Conservation (phyloP, 176 grass and related monocot genomes). For the Bothriochloa decipiens region DNA sequence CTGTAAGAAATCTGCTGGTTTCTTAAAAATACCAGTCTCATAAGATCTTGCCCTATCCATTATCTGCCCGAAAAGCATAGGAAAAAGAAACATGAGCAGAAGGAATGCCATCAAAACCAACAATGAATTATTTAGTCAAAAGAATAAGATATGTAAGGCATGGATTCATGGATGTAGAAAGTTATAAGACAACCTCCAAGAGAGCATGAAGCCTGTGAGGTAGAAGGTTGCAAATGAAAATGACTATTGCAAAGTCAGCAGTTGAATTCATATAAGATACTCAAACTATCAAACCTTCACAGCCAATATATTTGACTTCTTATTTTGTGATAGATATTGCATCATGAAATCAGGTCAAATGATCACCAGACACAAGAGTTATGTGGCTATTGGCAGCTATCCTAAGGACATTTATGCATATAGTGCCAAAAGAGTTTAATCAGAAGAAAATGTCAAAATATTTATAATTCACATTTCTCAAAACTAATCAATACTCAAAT, state of each 20-base stretch:
- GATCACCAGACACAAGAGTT: background rate
- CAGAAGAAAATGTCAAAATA: background rate
- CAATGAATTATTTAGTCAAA: constrained; percentile 2
- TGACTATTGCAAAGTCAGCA: background rate
- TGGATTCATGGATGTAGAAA: background rate
- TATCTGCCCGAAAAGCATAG: constrained; percentile 58
- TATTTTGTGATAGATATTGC: constrained; percentile 21
- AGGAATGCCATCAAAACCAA: constrained; percentile 13
- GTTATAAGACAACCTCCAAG: constrained; percentile 14
- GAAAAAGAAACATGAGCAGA: constrained; percentile 35
- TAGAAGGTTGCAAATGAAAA: constrained; percentile 22
- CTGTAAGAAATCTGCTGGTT: constrained; percentile 86
- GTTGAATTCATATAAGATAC: background rate
- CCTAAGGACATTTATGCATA: constrained; percentile 1
- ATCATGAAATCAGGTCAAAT: constrained; percentile 26
- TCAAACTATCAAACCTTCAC: background rate
- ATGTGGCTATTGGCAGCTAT: constrained; percentile 9
- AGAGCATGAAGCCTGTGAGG: background rate
- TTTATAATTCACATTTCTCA: background rate
- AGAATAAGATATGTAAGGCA: background rate
- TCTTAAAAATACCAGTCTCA: constrained; percentile 90
- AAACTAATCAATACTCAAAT: background rate
- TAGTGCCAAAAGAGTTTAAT: background rate
- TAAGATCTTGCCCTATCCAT: constrained; percentile 94
- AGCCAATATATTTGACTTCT: background rate